Base-by-base conservation (phyloP, 176 grass and related monocot species). In the Pharus latifolius region DNA sequence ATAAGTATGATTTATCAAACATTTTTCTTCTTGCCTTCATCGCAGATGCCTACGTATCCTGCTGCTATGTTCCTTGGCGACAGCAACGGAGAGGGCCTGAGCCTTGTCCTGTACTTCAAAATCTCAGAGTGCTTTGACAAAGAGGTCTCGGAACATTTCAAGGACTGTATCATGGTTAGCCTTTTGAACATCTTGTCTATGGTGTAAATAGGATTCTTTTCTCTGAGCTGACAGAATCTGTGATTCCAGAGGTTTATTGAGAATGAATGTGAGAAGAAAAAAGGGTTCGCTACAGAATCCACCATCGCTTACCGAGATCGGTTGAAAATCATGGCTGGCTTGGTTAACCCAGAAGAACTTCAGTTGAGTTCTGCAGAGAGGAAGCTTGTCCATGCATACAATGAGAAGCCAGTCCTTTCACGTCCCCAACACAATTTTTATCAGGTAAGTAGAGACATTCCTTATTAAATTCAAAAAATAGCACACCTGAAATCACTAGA, bases 361-460 rank as follows among this genome's bases (percentile, higher is more conserved):
- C 67, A 86, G 25, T 78, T 98, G 67, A 69, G 95, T 68, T 74
- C 83, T 42, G 83, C 95, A 1, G 90, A 98, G 67, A 93, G 49
- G 64, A 98, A 98, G 75, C 87, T 94, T 55, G 78, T 98, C 35
- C 87, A 85, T 40, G 86, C 95, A 60, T 98, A 98, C 55, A 98
- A 98, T 3, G 95, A 91, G 69, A 98, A 98, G 58, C 95, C 95
- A 53, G 95, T 98, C 22, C 95, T 98, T 13, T 98, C 95, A 42
- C 90, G 90, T 10, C 90, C 95, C 53, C 95, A 98, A 44, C 95
- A 98, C 70, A 83, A 58, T 61, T 98, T 98, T 67, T 93, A 84
- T 14, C 79, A 75, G 89, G 94, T 98, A 78, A 58, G 12, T 35
- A 63, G 32, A 18, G 26, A 66, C 16, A 2, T 49, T 19, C 34